phyloP scores from a whole-genome alignment of 23 red algal species.

The Rhodosorus marinus region DNA sequence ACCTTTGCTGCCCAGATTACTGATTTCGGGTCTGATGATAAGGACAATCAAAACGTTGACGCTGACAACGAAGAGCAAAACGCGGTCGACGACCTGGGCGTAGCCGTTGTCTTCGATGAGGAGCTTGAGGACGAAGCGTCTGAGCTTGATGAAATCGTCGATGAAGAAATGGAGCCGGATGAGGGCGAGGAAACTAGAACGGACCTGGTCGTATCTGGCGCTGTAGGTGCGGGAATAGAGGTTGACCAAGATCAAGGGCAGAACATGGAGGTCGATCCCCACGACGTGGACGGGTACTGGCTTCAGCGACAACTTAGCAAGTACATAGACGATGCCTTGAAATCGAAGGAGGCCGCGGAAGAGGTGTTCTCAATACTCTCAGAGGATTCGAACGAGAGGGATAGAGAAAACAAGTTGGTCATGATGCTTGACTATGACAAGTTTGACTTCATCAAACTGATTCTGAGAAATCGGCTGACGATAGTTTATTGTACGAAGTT shows the following conservation, averaged over 20 bases:
- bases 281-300: slow-evolving; percentile 32
- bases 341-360: slow-evolving; percentile 6
- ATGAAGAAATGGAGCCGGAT: slow-evolving; percentile 2
- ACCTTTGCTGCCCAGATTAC: slow-evolving; percentile 31
- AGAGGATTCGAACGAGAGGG: slow-evolving; percentile 3
- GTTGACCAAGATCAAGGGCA: background rate
- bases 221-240: slow-evolving; percentile 1
- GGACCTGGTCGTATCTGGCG: background rate
- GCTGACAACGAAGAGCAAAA: slow-evolving; percentile 6
- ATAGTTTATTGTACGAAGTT: slow-evolving; percentile 27
- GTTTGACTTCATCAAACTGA: slow-evolving; percentile 39
- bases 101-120: slow-evolving; percentile 44
- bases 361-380: slow-evolving; percentile 6
- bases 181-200: background rate
- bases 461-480: slow-evolving; percentile 26
- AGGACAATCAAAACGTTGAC: background rate
- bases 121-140: slow-evolving; percentile 9
- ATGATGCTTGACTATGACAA: slow-evolving; percentile 42
- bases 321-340: slow-evolving; percentile 10
- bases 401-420: slow-evolving; percentile 29
- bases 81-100: slow-evolving; percentile 22
- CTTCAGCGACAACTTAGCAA: slow-evolving; percentile 24
- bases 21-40: slow-evolving; percentile 29
- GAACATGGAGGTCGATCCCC: slow-evolving; percentile 4
- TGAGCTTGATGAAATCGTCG: slow-evolving; percentile 5